These are phyloP conservation scores for Cystoderma amianthinum DNA, from an alignment of 768 basidiomycete genomes.

Conservation along the genomic window DNA sequence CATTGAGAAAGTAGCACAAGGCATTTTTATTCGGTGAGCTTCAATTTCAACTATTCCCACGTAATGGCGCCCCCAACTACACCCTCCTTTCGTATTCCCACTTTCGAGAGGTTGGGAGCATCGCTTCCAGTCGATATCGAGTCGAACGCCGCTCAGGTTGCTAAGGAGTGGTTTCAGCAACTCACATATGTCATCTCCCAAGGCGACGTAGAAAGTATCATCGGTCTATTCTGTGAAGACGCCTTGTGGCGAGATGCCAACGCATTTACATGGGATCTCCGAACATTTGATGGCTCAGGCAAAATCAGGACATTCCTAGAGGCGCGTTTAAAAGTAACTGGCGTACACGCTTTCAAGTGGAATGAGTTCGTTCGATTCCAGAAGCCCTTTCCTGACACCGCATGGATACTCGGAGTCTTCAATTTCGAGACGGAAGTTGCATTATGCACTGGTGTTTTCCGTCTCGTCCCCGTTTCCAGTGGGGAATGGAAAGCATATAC, in stretches of 20 bases:
- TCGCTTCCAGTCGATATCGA: neutral
- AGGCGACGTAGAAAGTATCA: conserved; percentile 25
- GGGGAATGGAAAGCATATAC: conserved; percentile 54
- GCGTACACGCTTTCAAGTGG: conserved; percentile 17
- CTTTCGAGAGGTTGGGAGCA: neutral
- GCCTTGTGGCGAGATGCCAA: conserved; percentile 50
- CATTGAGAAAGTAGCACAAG: no score
- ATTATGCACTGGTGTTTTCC: conserved; percentile 41
- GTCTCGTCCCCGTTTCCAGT: conserved; percentile 39
- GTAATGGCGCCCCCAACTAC: neutral
- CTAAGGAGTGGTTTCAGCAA: neutral
- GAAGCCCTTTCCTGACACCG: conserved; percentile 41
- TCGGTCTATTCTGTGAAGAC: conserved; percentile 25
- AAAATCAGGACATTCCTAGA: conserved; percentile 36
- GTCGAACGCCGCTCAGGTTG: neutral
- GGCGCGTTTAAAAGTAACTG: conserved; percentile 30
- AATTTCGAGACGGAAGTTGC: conserved; percentile 48
- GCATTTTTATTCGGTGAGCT: neutral
- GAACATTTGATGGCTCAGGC: conserved; percentile 40
- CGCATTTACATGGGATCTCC: conserved; percentile 59
- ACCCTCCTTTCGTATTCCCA: neutral
- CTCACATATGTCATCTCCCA: neutral
- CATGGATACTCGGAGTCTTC: conserved; percentile 52
- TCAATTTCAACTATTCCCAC: neutral
- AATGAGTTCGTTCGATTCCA: conserved; percentile 17